Conservation (phyloP, 176 grass and related monocot genomes). For the Aechmea fasciata region DNA sequence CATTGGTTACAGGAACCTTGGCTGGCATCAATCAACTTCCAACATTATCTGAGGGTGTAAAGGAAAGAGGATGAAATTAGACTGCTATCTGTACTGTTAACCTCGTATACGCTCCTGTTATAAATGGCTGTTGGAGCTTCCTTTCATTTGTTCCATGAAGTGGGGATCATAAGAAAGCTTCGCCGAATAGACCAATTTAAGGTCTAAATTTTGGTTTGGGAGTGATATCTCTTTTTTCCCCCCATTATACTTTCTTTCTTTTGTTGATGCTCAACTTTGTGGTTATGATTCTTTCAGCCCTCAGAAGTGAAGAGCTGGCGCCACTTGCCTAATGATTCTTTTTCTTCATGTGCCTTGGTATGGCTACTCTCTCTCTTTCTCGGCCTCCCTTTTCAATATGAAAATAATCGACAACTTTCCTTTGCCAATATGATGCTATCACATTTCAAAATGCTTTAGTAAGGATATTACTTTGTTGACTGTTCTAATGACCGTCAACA, state of each 20-base stretch:
- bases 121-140: conserved; percentile 64
- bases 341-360: conserved; percentile 45
- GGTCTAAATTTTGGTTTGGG: conserved; percentile 16
- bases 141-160: conserved; percentile 51
- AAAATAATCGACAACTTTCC: too few species aligned
- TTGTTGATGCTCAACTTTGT: conserved; percentile 15
- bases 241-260: conserved; percentile 14
- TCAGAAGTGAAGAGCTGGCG: conserved; percentile 47
- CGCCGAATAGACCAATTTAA: conserved; percentile 40
- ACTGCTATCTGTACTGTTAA: conserved; percentile 15
- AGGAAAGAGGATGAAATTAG: neutral
- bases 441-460: too few species aligned
- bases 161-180: conserved; percentile 25
- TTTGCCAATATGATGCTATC: too few species aligned
- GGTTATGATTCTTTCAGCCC: conserved; percentile 27
- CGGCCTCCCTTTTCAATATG: neutral
- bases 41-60: neutral
- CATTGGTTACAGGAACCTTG: neutral
- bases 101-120: conserved; percentile 14
- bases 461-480: too few species aligned
- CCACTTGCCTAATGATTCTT: conserved; percentile 30
- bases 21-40: neutral
- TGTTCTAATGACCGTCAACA: too few species aligned
- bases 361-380: conserved; percentile 10
- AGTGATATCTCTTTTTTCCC: neutral